Evolutionary conservation across 768 basidiomycete species (phyloP).

Genomic region (Phaffia australis): DNA sequence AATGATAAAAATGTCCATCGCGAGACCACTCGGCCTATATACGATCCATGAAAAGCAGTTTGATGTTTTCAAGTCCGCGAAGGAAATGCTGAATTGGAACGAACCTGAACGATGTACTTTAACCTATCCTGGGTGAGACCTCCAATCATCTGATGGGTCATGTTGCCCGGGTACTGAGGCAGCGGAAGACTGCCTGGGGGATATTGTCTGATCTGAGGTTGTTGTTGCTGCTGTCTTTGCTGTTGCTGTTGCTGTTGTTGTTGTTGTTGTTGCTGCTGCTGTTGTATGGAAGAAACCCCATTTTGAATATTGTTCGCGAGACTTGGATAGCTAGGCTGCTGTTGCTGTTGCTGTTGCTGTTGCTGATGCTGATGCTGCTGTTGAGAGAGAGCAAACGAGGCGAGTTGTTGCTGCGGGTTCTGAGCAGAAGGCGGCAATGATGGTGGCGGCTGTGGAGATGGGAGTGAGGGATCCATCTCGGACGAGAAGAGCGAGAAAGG

Average conservation of each 20-base stretch:
- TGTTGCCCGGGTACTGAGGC: neutral
- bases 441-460: too few relatives aligned
- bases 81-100: neutral
- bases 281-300: neutral
- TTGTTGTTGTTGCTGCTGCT: constrained; percentile 20
- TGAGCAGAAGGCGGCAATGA: neutral
- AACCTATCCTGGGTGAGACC: constrained; percentile 9
- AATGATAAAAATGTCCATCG: neutral
- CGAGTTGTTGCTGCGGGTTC: neutral
- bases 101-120: neutral
- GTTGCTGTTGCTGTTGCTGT: constrained; percentile 3
- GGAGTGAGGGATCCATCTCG: too few relatives aligned
- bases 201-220: constrained; percentile 26
- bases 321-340: constrained; percentile 6
- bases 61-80: neutral
- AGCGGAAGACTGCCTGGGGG: constrained; percentile 2
- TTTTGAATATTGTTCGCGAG: neutral
- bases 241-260: constrained; percentile 17
- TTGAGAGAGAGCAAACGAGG: neutral
- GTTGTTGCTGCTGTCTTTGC: constrained; percentile 2
- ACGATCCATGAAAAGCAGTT: neutral
- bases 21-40: neutral
- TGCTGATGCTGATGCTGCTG: constrained; percentile 26
- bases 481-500: too few relatives aligned
- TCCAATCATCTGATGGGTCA: constrained; percentile 2